phyloP scores from a whole-genome alignment of 805 yeast genomes.

The Saturnispora besseyi region DNA sequence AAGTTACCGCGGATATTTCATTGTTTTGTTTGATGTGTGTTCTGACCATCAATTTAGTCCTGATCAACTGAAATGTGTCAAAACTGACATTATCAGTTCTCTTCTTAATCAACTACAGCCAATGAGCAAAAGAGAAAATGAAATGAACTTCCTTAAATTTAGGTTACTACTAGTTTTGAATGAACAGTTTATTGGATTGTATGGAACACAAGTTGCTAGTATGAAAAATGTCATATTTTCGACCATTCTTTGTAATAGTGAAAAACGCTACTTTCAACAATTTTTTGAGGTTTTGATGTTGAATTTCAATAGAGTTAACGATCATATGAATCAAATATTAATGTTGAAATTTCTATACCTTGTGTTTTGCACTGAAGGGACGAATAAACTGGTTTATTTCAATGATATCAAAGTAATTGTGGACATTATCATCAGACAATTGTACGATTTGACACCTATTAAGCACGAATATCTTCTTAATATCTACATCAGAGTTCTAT shows the following conservation, averaged over 20 bases:
- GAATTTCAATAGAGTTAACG: constrained; percentile 68
- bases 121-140: constrained; percentile 40
- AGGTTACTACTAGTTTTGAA: constrained; percentile 65
- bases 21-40: constrained; percentile 47
- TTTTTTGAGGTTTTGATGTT: constrained; percentile 65
- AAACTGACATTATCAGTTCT: constrained; percentile 37
- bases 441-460: constrained; percentile 52
- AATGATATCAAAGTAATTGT: constrained; percentile 79
- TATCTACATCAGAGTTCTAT: constrained; percentile 64
- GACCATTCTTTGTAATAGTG: constrained; percentile 7
- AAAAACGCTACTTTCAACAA: constrained; percentile 36
- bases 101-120: constrained; percentile 37
- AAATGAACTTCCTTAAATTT: constrained; percentile 58
- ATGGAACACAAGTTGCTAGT: not conserved
- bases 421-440: constrained; percentile 74
- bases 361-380: constrained; percentile 56
- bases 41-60: constrained; percentile 36
- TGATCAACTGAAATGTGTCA: constrained; percentile 35
- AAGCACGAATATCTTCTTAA: constrained; percentile 52
- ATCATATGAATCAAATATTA: constrained; percentile 63
- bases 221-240: not conserved
- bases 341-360: constrained; percentile 71
- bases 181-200: constrained; percentile 64
- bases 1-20: constrained; percentile 31
- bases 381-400: constrained; percentile 63